Evolutionary conservation across 768 basidiomycete genomes (phyloP).

Genomic region (Tricholoma sp.): DNA sequence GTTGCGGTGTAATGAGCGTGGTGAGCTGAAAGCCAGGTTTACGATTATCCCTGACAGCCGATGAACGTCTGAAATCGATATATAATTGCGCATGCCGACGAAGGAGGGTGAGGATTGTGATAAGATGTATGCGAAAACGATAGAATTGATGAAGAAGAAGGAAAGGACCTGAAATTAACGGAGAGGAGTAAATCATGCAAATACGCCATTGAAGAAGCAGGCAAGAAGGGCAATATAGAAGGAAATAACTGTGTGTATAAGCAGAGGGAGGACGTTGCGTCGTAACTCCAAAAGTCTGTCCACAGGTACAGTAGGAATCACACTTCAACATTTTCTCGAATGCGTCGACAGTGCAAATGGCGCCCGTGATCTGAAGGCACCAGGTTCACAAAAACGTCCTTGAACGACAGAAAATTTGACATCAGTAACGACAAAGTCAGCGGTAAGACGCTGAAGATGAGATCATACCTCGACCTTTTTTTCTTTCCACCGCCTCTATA

Average conservation of each 20-base stretch:
- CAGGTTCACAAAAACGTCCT: slow-evolving; percentile 3
- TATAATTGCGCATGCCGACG: slow-evolving; percentile 15
- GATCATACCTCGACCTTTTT: slow-evolving; percentile 28
- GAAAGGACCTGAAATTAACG: slow-evolving; percentile 17
- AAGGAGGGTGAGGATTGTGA: slow-evolving; percentile 16
- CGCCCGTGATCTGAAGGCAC: background rate
- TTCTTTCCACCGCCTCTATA: slow-evolving; percentile 21
- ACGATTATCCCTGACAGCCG: background rate
- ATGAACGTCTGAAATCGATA: slow-evolving; percentile 8
- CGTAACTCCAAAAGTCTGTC: background rate
- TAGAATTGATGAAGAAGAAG: slow-evolving; percentile 24
- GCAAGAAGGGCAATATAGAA: background rate
- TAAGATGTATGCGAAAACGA: slow-evolving; percentile 34
- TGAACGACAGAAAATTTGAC: background rate
- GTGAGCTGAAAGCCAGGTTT: background rate
- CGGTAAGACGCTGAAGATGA: background rate
- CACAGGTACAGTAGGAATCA: background rate
- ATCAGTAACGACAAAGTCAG: background rate
- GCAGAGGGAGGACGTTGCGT: background rate
- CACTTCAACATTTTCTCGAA: background rate
- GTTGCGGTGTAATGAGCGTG: background rate
- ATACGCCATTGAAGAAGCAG: background rate
- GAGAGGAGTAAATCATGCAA: slow-evolving; percentile 4
- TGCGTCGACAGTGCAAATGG: background rate
- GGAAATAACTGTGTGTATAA: background rate